Evolutionary conservation across 2,329 filamentous ascomycete species (phyloP), one percentile per base, ranked within the genome.

Genomic region (Lecanoromycetidae sp.): DNA sequence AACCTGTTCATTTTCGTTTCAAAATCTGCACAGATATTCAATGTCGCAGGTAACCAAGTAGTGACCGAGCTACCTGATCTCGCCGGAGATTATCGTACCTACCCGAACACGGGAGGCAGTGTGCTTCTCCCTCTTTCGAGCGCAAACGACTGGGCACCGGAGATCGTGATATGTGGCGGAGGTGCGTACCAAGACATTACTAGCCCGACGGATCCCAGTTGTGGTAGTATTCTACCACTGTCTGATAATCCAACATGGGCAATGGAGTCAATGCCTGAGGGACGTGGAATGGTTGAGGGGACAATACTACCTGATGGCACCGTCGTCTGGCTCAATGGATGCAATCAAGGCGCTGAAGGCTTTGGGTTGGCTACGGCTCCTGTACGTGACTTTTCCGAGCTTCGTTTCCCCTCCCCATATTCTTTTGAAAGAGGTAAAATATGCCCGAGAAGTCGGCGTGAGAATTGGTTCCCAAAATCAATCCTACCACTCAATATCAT

Each of bases 271-370:
- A 79, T 79, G 75, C 74, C 74, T 5, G 65, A 73, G 57, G 73
- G 71, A 23, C 71, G 70, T 52, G 71, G 69, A 39, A 80, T 80
- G 76, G 72, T 79, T 27, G 76, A 79, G 59, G 74, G 71, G 25
- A 71, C 71, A 30, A 64, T 79, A 9, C 69, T 80, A 30, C 70
- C 76, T 6, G 76, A 81, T 54, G 77, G 77, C 30, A 79, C 71
- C 2, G 68, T 77, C 33, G 59, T 76, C 43, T 78, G 72, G 68
- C 62, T 79, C 49, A 79, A 80, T 56, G 77, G 77, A 48, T 73
- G 69, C 55, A 72, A 72, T 50, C 61, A 64, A 49, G 77, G 77
- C 52, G 71, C 73, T 25, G 75, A 79, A 62, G 77, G 77, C 13
- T 80, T 79, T 59, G 74, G 70, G 29, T 63, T 79, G 43, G 76